Base-by-base conservation (phyloP, 2,329 filamentous ascomycete species). In the Fusarium mangiferae region DNA sequence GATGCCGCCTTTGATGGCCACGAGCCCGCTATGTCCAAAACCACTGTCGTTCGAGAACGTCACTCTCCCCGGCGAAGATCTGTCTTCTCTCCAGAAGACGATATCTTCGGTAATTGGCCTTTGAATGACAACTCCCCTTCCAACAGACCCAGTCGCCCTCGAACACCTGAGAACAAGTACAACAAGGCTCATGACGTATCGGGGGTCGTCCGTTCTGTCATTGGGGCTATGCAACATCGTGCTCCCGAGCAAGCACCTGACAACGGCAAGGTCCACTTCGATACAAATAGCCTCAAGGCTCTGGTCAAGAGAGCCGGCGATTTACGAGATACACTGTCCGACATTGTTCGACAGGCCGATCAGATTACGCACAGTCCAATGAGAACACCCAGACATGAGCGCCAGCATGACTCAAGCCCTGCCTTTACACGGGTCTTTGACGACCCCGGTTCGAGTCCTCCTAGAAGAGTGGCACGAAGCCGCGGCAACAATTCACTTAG, bases 381-480 rank as follows among this genome's bases (percentile, higher is more conserved):
- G 14, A 81, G 84, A 35, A 90, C 87, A 3, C 86, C 87, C 6
- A 84, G 86, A 51, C 79, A 83, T 45, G 82, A 83, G 48, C 82
- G 84, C 14, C 81, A 83, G 30, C 80, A 83, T 41, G 88, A 90
- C 58, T 90, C 88, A 6, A 92, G 90, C 75, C 90, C 90, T n/a
- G 90, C 90, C 2, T 92, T 92, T 71, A 92, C 90, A 6, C 84
- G 89, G 30, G 89, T 92, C 42, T 92, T 92, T 75, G 89, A 90
- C 15, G 89, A 91, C 49, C 90, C 90, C 2, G 85, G 85, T 44
- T 84, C 87, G 18, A 90, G 86, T 66, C 88, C 89, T 8, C 84
- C 88, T 28, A 86, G 85, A 73, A 84, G 86, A 66, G 78, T 86
- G 14, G 83, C 84, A 35, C 86, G 87, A 74, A 89, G 85, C 70